Conservation (phyloP, 2,329 filamentous ascomycete species). For the Neonectria magnoliae region DNA sequence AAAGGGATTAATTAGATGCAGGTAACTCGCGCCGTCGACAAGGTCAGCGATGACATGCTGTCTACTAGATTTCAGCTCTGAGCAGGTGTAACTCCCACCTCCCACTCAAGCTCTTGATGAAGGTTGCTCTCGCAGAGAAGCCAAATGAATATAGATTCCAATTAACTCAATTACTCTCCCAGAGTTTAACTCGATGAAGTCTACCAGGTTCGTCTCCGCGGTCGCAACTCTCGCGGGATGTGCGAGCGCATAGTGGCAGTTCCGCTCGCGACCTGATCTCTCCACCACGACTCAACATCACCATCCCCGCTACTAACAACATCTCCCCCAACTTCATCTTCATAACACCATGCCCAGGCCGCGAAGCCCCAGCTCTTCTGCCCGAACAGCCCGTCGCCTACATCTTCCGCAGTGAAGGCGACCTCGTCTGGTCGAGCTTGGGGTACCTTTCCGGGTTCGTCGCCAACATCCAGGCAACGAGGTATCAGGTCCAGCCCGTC, state of each 20-base stretch:
- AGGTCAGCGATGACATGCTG: conserved; percentile 18
- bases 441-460: conserved; percentile 61
- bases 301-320: conserved; percentile 50
- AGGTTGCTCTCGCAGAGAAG: neutral
- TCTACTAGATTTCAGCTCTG: neutral
- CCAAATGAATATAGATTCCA: neutral
- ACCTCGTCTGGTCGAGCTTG: conserved; percentile 67
- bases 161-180: neutral
- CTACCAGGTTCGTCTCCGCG: neutral
- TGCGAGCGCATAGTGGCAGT: conserved; percentile 34
- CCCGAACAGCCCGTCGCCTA: conserved; percentile 63
- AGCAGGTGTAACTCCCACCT: conserved; percentile 1
- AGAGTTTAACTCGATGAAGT: conserved; percentile 15
- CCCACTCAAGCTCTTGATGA: neutral
- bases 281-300: conserved; percentile 47
- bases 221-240: neutral
- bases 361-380: conserved; percentile 47
- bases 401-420: conserved; percentile 63
- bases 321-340: conserved; percentile 57
- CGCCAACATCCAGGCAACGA: conserved; percentile 60
- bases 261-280: conserved; percentile 36
- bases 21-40: conserved; percentile 16
- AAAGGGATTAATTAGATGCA: neutral
- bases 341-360: conserved; percentile 49
- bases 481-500: conserved; percentile 60